Evolutionary conservation across 2,329 filamentous ascomycete species (phyloP), one percentile per base, ranked within the genome.

Genomic region (Fusarium chaquense): DNA sequence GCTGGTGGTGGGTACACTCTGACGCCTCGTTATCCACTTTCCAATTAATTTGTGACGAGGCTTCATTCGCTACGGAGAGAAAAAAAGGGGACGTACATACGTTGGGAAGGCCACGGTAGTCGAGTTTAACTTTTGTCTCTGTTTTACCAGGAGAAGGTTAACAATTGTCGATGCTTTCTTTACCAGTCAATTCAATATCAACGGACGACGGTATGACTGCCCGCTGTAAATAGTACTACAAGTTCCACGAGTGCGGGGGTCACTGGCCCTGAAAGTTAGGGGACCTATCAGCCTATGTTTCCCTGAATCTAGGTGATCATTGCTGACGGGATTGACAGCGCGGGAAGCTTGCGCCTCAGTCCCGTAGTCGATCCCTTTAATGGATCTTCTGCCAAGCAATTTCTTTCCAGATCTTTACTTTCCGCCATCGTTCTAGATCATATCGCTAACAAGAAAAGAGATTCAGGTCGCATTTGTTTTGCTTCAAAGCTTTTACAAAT

Each of bases 11-110:
- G 51, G 50, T 60, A 57, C 51, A 62, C 38, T 58, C 38, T 65
- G 41, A 65, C 61, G 62, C 62, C 61, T 65, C 62, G 16, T 49
- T 53, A 65, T 49, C 62, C 62, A 65, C 62, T 15, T 41, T 41
- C 6, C 20, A 65, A 65, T 65, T 41, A 65, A 65, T 3, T 47
- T 60, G 54, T 36, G 61, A 54, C 62, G 32, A 36, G 40, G 30
- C 26, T 43, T 5, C 15, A 12, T 35, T 33, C 35, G 26, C 36
- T n/a, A 18, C 50, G 26, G 28, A 10, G 10, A 30, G 24, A 32
- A 43, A 51, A 51, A 64, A 59, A 41, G 45, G 60, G 47, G 58
- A 44, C 16, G 24, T 22, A 36, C n/a, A n/a, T 22, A n/a, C 6
- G 1, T n/a, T 7, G 9, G 35, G 16, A 4, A 63, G 50, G 50